These are phyloP conservation scores for Trametes cinnabarina DNA, from an alignment of 768 basidiomycete genomes.

Conservation along the genomic window DNA sequence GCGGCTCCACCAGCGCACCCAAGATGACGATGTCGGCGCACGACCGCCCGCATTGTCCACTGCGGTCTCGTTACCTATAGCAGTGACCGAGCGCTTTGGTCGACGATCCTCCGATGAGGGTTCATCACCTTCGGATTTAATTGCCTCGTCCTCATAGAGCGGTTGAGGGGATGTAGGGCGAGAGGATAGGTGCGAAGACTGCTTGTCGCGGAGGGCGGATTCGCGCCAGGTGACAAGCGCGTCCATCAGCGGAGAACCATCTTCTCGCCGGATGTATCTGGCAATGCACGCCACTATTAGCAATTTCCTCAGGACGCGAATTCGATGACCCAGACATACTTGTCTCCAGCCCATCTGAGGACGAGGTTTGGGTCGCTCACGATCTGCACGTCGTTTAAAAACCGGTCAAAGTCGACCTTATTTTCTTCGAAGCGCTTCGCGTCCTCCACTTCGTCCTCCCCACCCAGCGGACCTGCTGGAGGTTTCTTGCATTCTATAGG, in stretches of 20 bases:
- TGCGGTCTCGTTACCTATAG: conserved; percentile 3
- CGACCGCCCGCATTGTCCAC: conserved; percentile 18
- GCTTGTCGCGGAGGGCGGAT: conserved; percentile 31
- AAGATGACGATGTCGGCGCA: conserved; percentile 58
- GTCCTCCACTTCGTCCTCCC: conserved; percentile 50
- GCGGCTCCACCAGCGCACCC: conserved; percentile 84
- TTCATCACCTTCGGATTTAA: conserved; percentile 29
- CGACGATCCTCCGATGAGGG: conserved; percentile 7
- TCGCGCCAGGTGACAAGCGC: conserved; percentile 72
- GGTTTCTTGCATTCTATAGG: conserved; percentile 22
- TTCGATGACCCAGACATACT: conserved; percentile 46
- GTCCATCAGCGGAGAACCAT: conserved; percentile 72
- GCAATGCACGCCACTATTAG: not conserved
- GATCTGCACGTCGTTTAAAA: conserved; percentile 63
- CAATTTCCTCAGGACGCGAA: not conserved
- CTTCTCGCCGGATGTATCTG: conserved; percentile 76
- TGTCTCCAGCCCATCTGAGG: conserved; percentile 66
- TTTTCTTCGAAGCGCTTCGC: conserved; percentile 55
- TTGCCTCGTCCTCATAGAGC: conserved; percentile 34
- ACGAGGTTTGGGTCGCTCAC: conserved; percentile 66
- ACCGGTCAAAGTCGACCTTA: conserved; percentile 59
- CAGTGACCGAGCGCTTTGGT: conserved; percentile 4
- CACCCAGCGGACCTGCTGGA: conserved; percentile 30
- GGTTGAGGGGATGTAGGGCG: conserved; percentile 38
- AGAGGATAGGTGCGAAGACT: conserved; percentile 24